Percentiles rank a stretch among this genome's conserved stretches.
Conservation (phyloP, 805 yeast genomes). For the Wickerhamomyces strasburgensis region DNA sequence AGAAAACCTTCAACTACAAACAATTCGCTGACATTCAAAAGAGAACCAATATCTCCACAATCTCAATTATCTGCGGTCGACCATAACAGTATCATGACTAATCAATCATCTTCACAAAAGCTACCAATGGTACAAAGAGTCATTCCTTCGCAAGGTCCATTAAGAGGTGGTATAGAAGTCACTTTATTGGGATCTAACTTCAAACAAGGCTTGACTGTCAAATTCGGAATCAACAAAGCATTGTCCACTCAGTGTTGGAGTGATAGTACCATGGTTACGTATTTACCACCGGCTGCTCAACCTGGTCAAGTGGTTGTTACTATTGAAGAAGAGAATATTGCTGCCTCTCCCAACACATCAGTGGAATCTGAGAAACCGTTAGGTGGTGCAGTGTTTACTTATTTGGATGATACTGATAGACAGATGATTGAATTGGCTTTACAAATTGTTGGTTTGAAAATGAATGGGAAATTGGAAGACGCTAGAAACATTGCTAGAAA, state of each 20-base stretch:
- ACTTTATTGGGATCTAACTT: slow-evolving; percentile 86
- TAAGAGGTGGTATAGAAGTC: slow-evolving; percentile 94
- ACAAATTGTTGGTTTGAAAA: slow-evolving; percentile 93
- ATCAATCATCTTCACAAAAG: slow-evolving; percentile 1
- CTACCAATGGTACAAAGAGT: slow-evolving; percentile 59
- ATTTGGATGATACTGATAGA: slow-evolving; percentile 91
- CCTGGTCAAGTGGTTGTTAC: slow-evolving; percentile 92
- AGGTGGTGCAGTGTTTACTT: slow-evolving; percentile 60
- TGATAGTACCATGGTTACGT: slow-evolving; percentile 87
- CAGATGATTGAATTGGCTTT: slow-evolving; percentile 92
- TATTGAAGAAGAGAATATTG: slow-evolving; percentile 51
- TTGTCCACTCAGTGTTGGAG: slow-evolving; percentile 95
- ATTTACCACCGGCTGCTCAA: slow-evolving; percentile 82
- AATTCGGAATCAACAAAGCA: slow-evolving; percentile 79
- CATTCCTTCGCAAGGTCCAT: slow-evolving; percentile 93
- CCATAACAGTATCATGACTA: not conserved
- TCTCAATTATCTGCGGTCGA: slow-evolving; percentile 11
- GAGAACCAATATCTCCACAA: slow-evolving; percentile 39
- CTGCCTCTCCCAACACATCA: slow-evolving; percentile 3
- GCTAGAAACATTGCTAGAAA: slow-evolving; percentile 90
- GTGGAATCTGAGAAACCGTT: slow-evolving; percentile 11
- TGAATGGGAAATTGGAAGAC: slow-evolving; percentile 94
- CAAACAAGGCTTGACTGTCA: slow-evolving; percentile 74
- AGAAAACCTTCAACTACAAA: slow-evolving; percentile 32
- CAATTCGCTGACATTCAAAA: slow-evolving; percentile 33